Base-by-base conservation (phyloP, 331 rosid species). In the Quercus phellos region DNA sequence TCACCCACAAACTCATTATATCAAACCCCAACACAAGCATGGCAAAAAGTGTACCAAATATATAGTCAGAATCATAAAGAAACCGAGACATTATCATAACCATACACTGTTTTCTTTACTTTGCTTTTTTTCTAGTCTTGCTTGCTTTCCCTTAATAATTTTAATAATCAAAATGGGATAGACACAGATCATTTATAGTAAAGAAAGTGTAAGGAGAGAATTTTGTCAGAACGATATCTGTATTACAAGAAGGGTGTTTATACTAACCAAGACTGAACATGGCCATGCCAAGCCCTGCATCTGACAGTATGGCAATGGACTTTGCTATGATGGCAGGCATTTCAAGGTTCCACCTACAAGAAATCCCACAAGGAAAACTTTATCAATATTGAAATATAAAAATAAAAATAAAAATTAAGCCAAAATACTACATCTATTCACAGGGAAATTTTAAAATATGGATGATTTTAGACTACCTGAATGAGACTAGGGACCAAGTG, bases 271-370 rank as follows among this genome's bases (percentile, higher is more conserved):
- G 98, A 84, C 98, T 93, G 84, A 91, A 91, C 97, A 93, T 93
- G 78, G 98, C 93, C 97, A 93, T 93, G 80, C 98, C 98, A 54
- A 93, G 97, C 60, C 97, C 98, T 22, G 98, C 98, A 81, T 93
- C 98, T 18, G 98, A 93, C 80, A 91, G 80, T n/a, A 93, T 93
- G 55, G 97, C 87, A 55, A 93, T 93, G 67, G 98, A 93, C 78
- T 91, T 87, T 0, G 96, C 91, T 63, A 93, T 87, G 21, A 93
- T 89, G 24, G 90, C 91, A 43, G 97, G 98, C 98, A 93, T 93
- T 82, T 89, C 68, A 70, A 93, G 17, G 78, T 93, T 78, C 97
- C 97, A 93, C 93, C 98, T 93, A 76, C 77, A 81, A 74, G 19
- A 24, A 70, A 21, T 17, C 55, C 32, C n/a, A 69, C 30, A 67